Evolutionary conservation across 768 basidiomycete genomes (phyloP).

Genomic region (Tephrocybe sp.): DNA sequence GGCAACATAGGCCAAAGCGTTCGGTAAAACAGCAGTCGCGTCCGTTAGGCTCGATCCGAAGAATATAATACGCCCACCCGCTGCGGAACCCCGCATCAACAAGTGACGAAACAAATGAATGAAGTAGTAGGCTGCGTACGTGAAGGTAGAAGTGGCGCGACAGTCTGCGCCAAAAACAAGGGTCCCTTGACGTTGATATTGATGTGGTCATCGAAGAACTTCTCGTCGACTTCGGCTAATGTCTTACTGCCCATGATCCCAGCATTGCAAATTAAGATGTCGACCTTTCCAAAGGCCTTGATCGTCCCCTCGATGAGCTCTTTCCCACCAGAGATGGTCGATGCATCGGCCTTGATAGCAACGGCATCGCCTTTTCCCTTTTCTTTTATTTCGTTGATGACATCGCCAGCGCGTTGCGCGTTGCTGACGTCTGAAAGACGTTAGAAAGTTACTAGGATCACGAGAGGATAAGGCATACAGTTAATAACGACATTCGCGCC

Average conservation of each 20-base stretch:
- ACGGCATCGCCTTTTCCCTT: constrained; percentile 44
- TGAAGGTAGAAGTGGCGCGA: constrained; percentile 36
- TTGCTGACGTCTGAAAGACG: constrained; percentile 29
- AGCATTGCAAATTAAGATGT: constrained; percentile 59
- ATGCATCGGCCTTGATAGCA: constrained; percentile 50
- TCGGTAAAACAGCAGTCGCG: constrained; percentile 41
- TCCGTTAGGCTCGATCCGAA: constrained; percentile 50
- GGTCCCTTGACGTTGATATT: constrained; percentile 59
- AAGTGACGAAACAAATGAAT: not conserved
- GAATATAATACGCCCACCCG: constrained; percentile 56
- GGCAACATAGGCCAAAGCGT: constrained; percentile 48
- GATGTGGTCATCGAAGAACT: constrained; percentile 49
- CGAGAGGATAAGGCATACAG: constrained; percentile 19
- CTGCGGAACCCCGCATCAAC: constrained; percentile 18
- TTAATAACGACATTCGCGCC: constrained; percentile 60
- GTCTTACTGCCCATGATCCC: constrained; percentile 51
- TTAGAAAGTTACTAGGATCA: not conserved
- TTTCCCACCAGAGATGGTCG: constrained; percentile 44
- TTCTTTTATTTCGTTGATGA: constrained; percentile 44
- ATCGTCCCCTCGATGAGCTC: constrained; percentile 45
- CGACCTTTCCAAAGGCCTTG: constrained; percentile 47
- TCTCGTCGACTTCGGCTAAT: constrained; percentile 49
- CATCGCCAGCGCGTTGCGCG: constrained; percentile 37
- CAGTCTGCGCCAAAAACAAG: constrained; percentile 50
- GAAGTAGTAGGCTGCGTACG: constrained; percentile 33